phyloP scores from a whole-genome alignment of 2,329 filamentous ascomycete genomes.

The Ophiostoma pallidulum region DNA sequence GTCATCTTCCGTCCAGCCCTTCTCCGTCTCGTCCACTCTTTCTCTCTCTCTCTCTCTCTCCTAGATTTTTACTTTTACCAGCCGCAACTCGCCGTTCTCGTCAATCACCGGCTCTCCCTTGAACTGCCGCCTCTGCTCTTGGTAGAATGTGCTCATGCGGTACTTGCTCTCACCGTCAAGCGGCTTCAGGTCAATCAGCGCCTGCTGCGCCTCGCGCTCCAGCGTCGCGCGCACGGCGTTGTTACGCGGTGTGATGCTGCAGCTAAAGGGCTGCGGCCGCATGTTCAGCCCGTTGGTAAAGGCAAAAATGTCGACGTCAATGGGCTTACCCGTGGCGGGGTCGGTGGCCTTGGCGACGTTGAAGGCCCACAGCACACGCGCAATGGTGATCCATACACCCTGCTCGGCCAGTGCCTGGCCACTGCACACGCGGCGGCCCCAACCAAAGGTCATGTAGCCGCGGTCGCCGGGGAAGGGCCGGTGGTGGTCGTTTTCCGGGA shows the following conservation, averaged over 20 bases:
- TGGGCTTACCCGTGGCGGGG: conserved; percentile 28
- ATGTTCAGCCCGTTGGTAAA: conserved; percentile 46
- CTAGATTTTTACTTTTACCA: conserved; percentile 19
- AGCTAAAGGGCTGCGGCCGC: conserved; percentile 46
- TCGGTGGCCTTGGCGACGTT: conserved; percentile 33
- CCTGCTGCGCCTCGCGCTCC: conserved; percentile 42
- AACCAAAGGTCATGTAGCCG: conserved; percentile 48
- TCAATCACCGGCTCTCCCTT: conserved; percentile 21
- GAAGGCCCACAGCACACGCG: conserved; percentile 49
- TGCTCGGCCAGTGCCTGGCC: conserved; percentile 49
- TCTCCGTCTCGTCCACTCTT: too few relatives aligned
- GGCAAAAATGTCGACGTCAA: conserved; percentile 48
- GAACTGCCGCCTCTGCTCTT: conserved; percentile 22
- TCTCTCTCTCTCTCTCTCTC: too few relatives aligned
- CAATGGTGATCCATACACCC: conserved; percentile 49
- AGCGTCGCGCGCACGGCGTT: conserved; percentile 40
- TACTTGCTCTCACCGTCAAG: conserved; percentile 50
- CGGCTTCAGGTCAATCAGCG: conserved; percentile 39
- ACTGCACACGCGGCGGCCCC: conserved; percentile 44
- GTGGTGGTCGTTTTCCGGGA: conserved; percentile 27
- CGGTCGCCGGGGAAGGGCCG: conserved; percentile 39
- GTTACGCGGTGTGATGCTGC: conserved; percentile 41
- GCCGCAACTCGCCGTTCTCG: conserved; percentile 20
- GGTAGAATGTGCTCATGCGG: conserved; percentile 44
- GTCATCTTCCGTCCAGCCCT: too few relatives aligned